Evolutionary conservation across 2,329 filamentous ascomycete species (phyloP), one percentile per base, ranked within the genome.

Genomic region (Fusarium tuaranense): DNA sequence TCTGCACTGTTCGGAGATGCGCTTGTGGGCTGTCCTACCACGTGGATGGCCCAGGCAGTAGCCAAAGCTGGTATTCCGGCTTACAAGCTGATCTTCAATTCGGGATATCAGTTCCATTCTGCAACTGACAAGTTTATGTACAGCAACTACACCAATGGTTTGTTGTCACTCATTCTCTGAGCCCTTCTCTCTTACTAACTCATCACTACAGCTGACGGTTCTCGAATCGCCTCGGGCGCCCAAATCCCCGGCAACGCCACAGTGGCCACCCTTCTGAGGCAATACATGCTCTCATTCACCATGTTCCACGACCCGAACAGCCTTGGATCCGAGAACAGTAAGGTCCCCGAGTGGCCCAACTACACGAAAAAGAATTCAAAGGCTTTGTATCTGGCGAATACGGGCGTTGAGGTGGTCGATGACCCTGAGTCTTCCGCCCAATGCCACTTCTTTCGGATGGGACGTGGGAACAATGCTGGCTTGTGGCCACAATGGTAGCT

Each of bases 21-120:
- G 2, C 32, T 67, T 6, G 38, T 67, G 5, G 46, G 34, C n/a
- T 67, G 65, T 14, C 65, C 58, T 7, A 44, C 46, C 22, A 61
- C 46, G 16, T 63, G 41, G 22, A 55, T 67, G 13, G 32, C 64
- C 14, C 18, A 63, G 46, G 64, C 64, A 4, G 57, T 67, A 27
- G n/a, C 57, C 2, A 30, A 67, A 25, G 64, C 58, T 18, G 64
- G 64, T 18, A 6, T 41, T 9, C 34, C 64, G 9, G 55, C 58
- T 1, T 67, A 67, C 25, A 67, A 67, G 34, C n/a, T 62, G 22
- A 38, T 67, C 36, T 67, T 67, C 27, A 67, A 67, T 20, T 55
- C 64, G 14, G 64, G 64, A 30, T 67, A 62, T 20, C 64, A 67
- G 34, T 61, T 67, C 39, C 64, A 67, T 55, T 61, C 57, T 5